phyloP scores from a whole-genome alignment of 768 basidiomycete genomes.

The Mycena vitilis region DNA sequence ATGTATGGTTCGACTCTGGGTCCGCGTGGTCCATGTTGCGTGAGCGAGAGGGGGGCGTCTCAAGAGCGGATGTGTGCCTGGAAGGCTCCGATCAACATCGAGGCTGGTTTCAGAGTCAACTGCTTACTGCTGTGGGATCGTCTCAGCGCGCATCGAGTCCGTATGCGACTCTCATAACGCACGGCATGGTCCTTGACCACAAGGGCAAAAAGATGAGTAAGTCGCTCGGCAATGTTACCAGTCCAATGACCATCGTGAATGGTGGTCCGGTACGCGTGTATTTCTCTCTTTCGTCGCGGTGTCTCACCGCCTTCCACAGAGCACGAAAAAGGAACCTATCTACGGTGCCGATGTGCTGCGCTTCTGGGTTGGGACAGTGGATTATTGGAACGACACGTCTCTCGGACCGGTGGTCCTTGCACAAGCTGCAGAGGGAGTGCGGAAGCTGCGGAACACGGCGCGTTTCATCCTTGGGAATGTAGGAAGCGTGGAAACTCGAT shows the following conservation, averaged over 20 bases:
- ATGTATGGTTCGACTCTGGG: slow-evolving; percentile 99
- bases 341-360: slow-evolving; percentile 91
- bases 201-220: slow-evolving; percentile 98
- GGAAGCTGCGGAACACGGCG: slow-evolving; percentile 88
- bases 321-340: slow-evolving; percentile 76
- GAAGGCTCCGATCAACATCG: slow-evolving; percentile 98
- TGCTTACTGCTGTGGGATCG: slow-evolving; percentile 83
- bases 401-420: slow-evolving; percentile 83
- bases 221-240: slow-evolving; percentile 90
- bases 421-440: slow-evolving; percentile 78
- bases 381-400: slow-evolving; percentile 90
- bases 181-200: slow-evolving; percentile 96
- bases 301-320: slow-evolving; percentile 49
- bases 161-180: slow-evolving; percentile 88
- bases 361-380: slow-evolving; percentile 92
- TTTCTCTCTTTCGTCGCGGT: neutral
- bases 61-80: slow-evolving; percentile 85
- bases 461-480: slow-evolving; percentile 90
- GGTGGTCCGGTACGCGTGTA: slow-evolving; percentile 78
- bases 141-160: slow-evolving; percentile 57
- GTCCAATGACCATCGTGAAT: slow-evolving; percentile 82
- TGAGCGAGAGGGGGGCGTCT: slow-evolving; percentile 47
- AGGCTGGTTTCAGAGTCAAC: slow-evolving; percentile 98
- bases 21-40: slow-evolving; percentile 89
- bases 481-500: slow-evolving; percentile 49